Conservation (phyloP, 129 eudicot species). For the Escallonia rubra region DNA sequence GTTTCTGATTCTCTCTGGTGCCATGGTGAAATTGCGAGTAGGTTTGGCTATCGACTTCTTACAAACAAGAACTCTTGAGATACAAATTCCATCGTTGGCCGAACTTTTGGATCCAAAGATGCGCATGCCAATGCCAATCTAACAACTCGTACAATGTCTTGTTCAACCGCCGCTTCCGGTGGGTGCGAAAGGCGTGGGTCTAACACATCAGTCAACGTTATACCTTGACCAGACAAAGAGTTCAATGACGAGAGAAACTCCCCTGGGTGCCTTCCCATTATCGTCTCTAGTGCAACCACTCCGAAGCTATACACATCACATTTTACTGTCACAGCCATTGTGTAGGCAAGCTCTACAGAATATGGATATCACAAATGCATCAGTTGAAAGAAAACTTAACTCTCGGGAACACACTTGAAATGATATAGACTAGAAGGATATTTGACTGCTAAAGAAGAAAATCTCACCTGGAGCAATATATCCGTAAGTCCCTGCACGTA, state of each 20-base stretch:
- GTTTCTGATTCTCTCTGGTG: too few relatives aligned
- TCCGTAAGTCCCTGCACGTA: constrained; percentile 13
- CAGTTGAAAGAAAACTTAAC: neutral
- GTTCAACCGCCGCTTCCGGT: neutral
- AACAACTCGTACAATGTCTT: neutral
- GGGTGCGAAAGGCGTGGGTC: neutral
- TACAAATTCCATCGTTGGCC: neutral
- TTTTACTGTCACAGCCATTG: neutral
- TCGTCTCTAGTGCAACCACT: constrained; percentile 2
- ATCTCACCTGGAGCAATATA: constrained; percentile 6
- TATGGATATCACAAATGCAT: too few relatives aligned
- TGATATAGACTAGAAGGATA: neutral
- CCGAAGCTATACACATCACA: constrained; percentile 21
- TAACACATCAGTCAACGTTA: neutral
- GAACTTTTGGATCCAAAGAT: neutral
- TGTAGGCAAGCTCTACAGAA: neutral
- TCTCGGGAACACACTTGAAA: neutral
- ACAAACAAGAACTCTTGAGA: too few relatives aligned
- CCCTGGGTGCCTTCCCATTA: neutral
- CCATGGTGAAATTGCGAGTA: too few relatives aligned
- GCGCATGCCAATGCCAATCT: neutral
- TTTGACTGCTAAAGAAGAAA: neutral
- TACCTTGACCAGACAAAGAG: neutral
- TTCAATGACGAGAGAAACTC: neutral
- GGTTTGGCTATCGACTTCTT: too few relatives aligned